phyloP scores from a whole-genome alignment of 495 filamentous ascomycete species.

The Paragyromitra xinjiangensis region DNA sequence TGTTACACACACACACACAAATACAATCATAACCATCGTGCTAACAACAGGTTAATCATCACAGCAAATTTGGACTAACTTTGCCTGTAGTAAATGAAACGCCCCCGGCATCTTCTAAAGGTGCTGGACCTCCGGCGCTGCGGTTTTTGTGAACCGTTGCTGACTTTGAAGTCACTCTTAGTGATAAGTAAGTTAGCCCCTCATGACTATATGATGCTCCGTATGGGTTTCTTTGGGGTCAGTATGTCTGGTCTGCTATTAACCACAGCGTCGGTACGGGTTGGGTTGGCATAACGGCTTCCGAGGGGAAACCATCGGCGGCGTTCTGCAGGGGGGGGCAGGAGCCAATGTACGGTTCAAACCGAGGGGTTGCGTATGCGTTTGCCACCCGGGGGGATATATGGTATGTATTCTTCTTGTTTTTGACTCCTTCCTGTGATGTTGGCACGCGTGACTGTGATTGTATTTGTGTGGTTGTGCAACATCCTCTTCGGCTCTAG shows the following conservation, averaged over 20 bases:
- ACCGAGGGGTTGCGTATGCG: background rate
- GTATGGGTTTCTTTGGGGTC: background rate
- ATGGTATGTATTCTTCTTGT: conserved; percentile 6
- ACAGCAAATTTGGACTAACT: background rate
- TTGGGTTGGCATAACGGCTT: conserved; percentile 13
- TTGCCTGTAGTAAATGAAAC: conserved; percentile 3
- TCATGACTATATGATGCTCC: background rate
- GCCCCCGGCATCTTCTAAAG: too few relatives aligned
- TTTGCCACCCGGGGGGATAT: conserved; percentile 5
- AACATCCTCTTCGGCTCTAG: background rate
- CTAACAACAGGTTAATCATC: background rate
- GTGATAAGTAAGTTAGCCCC: background rate
- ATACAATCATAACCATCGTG: background rate
- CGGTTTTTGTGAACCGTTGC: background rate
- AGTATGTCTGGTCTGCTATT: background rate
- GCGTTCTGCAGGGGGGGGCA: background rate
- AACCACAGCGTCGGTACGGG: background rate
- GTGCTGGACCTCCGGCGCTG: background rate
- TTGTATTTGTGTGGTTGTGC: conserved; percentile 1
- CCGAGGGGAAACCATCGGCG: conserved; percentile 1
- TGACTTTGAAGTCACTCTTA: background rate
- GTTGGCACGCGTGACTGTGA: background rate
- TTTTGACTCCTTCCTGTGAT: background rate
- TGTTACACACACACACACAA: background rate
- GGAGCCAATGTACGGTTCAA: conserved; percentile 3